Base-by-base conservation (phyloP, 1,284 basidiomycete species). In the Marasmius fiardii region DNA sequence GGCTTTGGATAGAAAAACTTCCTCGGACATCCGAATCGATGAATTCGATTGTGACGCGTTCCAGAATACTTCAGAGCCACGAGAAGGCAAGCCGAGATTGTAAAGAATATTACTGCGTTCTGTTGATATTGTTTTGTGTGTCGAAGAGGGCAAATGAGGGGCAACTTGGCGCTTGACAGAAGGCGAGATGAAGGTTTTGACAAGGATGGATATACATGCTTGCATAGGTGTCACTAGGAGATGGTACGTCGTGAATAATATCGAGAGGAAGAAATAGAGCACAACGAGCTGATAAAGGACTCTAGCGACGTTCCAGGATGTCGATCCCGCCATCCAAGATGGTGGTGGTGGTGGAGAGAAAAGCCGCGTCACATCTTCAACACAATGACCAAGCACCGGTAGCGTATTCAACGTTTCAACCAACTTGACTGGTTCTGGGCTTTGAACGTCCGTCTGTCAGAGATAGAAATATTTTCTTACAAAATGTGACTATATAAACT, bases 1-100 rank as follows among this genome's bases (percentile, higher is more conserved):
- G 2, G 83, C 81, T 62, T 88, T 89, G 16, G 85, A 86, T 7
- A 90, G 67, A 55, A 85, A 77, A 21, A 80, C 62, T 3, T 71
- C 69, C 61, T 78, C 76, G 52, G 71, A 68, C 60, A 78, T 69
- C 23, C 66, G 41, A 28, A 72, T 65, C 28, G 67, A 65, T n/a
- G 16, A 26, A 11, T n/a, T 48, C 16, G 20, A 24, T n/a, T 21
- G 4, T 18, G 28, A 61, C 24, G 61, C 51, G 51, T 55, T 55
- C 67, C 63, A 61, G 45, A 50, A 23, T 20, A 53, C 49, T 28
- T 11, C 21, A 35, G 33, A 37, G 16, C 8, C 8, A 33, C 18
- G 34, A 11, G 24, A 18, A 18, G 18, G 23, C 14, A 5, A 45
- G 26, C 23, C 14, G 35, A 51, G 21, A 23, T 45, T 37, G 4